phyloP scores from a whole-genome alignment of 805 yeast species.

The Wickerhamiella azyma region DNA sequence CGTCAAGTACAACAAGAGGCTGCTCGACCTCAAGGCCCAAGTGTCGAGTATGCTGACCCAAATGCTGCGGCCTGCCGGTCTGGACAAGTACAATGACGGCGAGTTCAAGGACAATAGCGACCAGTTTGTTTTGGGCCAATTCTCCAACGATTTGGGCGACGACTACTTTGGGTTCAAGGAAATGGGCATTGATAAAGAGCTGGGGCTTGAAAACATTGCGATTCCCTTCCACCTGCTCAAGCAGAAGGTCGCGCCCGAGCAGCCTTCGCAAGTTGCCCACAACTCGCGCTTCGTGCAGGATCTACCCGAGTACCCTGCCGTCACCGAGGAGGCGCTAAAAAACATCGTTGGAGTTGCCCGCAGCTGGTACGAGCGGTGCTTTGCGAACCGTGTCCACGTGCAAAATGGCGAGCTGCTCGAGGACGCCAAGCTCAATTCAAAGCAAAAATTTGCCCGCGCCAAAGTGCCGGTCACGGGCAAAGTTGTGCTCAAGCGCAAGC shows the following conservation, averaged over 20 bases:
- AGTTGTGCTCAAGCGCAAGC: slow-evolving; percentile 30
- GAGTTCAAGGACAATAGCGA: slow-evolving; percentile 84
- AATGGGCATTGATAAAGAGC: slow-evolving; percentile 83
- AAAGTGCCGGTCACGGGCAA: slow-evolving; percentile 87
- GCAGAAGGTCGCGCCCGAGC: slow-evolving; percentile 22
- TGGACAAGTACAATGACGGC: slow-evolving; percentile 39
- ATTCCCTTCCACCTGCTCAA: slow-evolving; percentile 84
- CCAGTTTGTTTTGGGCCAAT: slow-evolving; percentile 88
- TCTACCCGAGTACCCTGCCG: slow-evolving; percentile 36
- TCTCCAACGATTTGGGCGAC: slow-evolving; percentile 85
- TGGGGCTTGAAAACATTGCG: slow-evolving; percentile 67
- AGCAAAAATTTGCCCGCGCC: slow-evolving; percentile 59
- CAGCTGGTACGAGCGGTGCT: slow-evolving; percentile 34
- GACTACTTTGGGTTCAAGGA: slow-evolving; percentile 97
- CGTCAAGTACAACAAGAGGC: slow-evolving; percentile 50
- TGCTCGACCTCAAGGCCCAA: slow-evolving; percentile 53
- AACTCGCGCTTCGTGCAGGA: slow-evolving; percentile 31
- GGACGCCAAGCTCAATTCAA: slow-evolving; percentile 75
- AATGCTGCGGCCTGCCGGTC: slow-evolving; percentile 58
- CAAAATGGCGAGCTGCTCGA: slow-evolving; percentile 33
- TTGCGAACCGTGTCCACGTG: slow-evolving; percentile 15
- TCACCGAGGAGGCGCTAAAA: slow-evolving; percentile 39
- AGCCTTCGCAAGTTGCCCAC: neutral
- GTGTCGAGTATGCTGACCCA: slow-evolving; percentile 63
- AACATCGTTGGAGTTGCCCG: slow-evolving; percentile 44